A percentile compares a stretch with the other conserved stretches of the same genome.
Conservation (phyloP, 2,329 filamentous ascomycete genomes). For the Epichloe hybrida region DNA sequence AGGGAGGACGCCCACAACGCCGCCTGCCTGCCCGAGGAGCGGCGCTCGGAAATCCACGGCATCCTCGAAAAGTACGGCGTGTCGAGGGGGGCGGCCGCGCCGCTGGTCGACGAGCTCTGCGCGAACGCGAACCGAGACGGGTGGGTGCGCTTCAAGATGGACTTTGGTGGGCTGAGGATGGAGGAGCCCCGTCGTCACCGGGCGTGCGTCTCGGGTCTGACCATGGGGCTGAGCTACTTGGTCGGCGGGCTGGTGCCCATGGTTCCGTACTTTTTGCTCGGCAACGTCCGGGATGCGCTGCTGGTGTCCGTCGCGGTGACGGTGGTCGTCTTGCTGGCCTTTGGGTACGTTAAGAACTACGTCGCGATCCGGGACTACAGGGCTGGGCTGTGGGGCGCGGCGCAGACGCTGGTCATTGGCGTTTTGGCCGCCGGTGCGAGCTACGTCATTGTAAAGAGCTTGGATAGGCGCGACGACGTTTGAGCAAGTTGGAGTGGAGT, state of each 20-base stretch:
- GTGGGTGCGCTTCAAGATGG: conserved; percentile 46
- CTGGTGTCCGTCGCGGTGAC: conserved; percentile 48
- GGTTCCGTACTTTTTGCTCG: conserved; percentile 52
- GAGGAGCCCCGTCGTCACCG: conserved; percentile 29
- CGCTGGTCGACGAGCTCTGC: conserved; percentile 36
- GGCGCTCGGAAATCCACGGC: conserved; percentile 34
- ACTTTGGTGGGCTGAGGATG: conserved; percentile 40
- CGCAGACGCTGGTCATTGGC: conserved; percentile 53
- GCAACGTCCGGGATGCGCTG: conserved; percentile 33
- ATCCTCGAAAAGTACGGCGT: conserved; percentile 39
- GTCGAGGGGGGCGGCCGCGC: conserved; percentile 25
- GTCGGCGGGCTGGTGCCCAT: conserved; percentile 58
- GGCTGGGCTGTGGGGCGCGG: conserved; percentile 40
- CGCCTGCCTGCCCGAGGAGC: conserved; percentile 26
- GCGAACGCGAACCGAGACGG: conserved; percentile 29
- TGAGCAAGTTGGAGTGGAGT: background rate
- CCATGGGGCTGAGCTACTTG: conserved; percentile 56
- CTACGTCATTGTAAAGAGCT: conserved; percentile 45
- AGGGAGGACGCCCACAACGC: conserved; percentile 31
- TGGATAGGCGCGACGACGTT: conserved; percentile 24
- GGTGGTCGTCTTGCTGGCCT: conserved; percentile 43
- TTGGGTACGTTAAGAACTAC: conserved; percentile 53
- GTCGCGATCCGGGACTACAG: conserved; percentile 36
- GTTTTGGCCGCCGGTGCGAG: conserved; percentile 52
- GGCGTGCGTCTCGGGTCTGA: conserved; percentile 44